Evolutionary conservation across 2,329 filamentous ascomycete species (phyloP).

Genomic region (Fusarium tuaranense): DNA sequence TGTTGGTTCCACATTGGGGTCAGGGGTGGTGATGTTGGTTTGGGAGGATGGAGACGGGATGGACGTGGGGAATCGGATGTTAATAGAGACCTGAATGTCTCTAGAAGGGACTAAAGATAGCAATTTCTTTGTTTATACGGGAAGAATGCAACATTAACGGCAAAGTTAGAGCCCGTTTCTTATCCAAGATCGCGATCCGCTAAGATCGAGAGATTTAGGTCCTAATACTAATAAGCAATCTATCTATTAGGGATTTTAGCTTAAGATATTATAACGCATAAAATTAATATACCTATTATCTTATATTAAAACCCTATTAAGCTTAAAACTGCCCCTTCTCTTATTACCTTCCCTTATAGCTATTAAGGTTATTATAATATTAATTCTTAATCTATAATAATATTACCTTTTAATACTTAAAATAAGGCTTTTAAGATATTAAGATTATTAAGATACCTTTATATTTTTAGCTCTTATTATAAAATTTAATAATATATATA

Average conservation of each 20-base stretch:
- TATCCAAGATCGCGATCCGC: background rate
- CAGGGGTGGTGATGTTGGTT: background rate
- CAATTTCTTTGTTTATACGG: background rate
- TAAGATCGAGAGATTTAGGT: background rate
- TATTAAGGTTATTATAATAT: background rate
- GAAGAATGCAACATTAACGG: background rate
- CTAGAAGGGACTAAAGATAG: background rate
- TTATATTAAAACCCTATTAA: no score
- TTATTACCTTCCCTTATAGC: no score
- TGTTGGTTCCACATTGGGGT: background rate
- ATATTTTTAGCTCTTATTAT: background rate
- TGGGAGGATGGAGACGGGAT: background rate
- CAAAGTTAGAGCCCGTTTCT: background rate
- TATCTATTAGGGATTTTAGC: no score
- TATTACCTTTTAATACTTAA: background rate
- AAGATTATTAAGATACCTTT: background rate
- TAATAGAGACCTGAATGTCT: no score
- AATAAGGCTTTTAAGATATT: background rate
- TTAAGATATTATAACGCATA: no score
- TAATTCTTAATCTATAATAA: background rate
- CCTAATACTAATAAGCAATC: no score
- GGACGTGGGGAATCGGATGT: background rate
- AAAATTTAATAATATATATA: background rate
- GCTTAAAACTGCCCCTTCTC: no score
- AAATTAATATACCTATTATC: no score